These are phyloP conservation scores for Leccinum boreale DNA, from an alignment of 768 basidiomycete species.

Conservation along the genomic window DNA sequence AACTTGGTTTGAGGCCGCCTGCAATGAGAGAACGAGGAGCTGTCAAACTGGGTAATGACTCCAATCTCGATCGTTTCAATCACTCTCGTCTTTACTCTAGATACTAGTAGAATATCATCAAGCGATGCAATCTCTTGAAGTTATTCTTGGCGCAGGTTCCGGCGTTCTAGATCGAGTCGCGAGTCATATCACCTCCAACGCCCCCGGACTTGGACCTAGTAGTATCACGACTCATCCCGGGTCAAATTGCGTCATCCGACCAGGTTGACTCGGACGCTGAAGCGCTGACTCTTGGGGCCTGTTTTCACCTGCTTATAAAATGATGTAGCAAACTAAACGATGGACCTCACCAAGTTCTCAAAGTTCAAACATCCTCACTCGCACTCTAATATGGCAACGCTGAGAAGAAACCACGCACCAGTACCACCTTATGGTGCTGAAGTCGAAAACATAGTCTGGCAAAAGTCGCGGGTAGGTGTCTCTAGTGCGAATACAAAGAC, in stretches of 20 bases:
- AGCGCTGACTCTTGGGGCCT: neutral
- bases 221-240: slow-evolving; percentile 10
- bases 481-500: neutral
- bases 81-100: too few relatives aligned
- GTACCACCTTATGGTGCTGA: slow-evolving; percentile 3
- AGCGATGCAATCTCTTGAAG: too few relatives aligned
- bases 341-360: neutral
- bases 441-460: slow-evolving; percentile 7
- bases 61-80: too few relatives aligned
- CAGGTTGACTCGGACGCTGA: slow-evolving; percentile 8
- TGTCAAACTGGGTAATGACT: too few relatives aligned
- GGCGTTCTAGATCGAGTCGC: neutral
- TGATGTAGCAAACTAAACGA: neutral
- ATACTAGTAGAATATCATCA: too few relatives aligned
- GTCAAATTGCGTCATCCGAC: slow-evolving; percentile 7
- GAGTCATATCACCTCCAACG: neutral
- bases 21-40: too few relatives aligned
- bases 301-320: slow-evolving; percentile 11
- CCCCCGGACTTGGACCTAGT: neutral
- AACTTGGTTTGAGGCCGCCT: too few relatives aligned
- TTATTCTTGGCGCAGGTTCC: too few relatives aligned
- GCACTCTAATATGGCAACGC: slow-evolving; percentile 16
- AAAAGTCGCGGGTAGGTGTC: slow-evolving; percentile 12
- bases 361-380: neutral
- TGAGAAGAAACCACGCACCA: slow-evolving; percentile 13